Percentiles rank a stretch among this genome's conserved stretches.
These are phyloP conservation scores for Fraxinus anomala DNA, from an alignment of 257 asterid genomes.

Conservation along the genomic window DNA sequence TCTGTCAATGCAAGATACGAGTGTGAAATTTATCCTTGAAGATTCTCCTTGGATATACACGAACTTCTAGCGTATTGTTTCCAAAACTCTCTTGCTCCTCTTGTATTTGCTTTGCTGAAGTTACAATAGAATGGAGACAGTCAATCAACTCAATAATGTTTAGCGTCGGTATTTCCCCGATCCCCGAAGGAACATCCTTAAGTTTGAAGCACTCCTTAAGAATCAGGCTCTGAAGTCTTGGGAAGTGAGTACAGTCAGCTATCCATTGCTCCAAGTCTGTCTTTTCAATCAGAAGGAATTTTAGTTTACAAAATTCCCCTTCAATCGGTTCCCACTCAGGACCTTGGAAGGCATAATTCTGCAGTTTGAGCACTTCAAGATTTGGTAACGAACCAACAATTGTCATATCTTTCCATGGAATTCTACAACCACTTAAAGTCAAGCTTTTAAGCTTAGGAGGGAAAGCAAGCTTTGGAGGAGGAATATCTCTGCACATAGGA, in stretches of 20 bases:
- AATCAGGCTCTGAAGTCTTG: not conserved
- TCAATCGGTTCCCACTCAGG: not conserved
- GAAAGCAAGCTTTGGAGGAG: not conserved
- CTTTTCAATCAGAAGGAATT: not conserved
- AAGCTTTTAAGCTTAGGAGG: conserved; percentile 1
- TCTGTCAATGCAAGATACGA: not conserved
- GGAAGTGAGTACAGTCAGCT: not conserved
- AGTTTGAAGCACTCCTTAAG: not conserved
- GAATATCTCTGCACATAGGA: not conserved
- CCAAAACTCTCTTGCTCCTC: conserved; percentile 20
- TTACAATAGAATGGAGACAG: not conserved
- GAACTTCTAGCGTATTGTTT: conserved; percentile 3
- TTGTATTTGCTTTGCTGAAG: not conserved
- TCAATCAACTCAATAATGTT: conserved; percentile 2
- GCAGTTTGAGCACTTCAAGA: not conserved
- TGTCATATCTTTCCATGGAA: not conserved
- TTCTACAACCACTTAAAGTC: conserved; percentile 4
- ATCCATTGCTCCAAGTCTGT: conserved; percentile 4
- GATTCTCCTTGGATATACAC: not conserved
- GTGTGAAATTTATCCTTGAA: not conserved
- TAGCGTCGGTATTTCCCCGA: not conserved
- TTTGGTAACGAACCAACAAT: not conserved
- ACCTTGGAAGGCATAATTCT: not conserved
- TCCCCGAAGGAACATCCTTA: not conserved
- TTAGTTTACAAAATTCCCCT: not conserved